Conservation (phyloP, 768 basidiomycete species). For the Hericium erinaceus region DNA sequence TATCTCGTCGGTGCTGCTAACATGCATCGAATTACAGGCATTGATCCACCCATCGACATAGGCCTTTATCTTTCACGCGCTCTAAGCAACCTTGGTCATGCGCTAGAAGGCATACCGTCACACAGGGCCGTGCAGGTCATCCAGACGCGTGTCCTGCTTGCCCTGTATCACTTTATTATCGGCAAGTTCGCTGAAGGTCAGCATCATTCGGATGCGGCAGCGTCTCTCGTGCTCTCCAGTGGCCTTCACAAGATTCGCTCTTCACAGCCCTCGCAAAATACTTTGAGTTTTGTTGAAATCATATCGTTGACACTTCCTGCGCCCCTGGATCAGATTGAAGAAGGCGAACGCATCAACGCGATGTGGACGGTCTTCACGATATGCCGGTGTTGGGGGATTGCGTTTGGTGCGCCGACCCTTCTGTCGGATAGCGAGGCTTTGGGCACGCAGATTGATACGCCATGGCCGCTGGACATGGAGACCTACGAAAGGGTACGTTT, state of each 20-base stretch:
- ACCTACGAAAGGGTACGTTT: too few species aligned
- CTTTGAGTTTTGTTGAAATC: constrained; percentile 9
- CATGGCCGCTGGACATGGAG: too few species aligned
- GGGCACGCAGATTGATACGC: too few species aligned
- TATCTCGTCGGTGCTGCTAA: constrained; percentile 27
- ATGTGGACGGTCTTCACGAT: too few species aligned
- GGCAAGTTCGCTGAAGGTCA: constrained; percentile 22
- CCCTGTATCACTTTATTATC: constrained; percentile 19
- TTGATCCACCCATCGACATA: constrained; percentile 19
- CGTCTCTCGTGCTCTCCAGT: constrained; percentile 21
- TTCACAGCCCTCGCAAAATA: constrained; percentile 6
- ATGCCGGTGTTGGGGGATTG: too few species aligned
- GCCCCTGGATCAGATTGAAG: too few species aligned
- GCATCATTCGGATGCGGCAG: constrained; percentile 22
- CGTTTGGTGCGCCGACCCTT: too few species aligned
- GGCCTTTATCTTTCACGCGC: constrained; percentile 37
- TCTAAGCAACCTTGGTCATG: constrained; percentile 37
- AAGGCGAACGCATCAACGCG: too few species aligned
- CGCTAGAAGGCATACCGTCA: constrained; percentile 21
- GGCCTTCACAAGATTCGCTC: constrained; percentile 19
- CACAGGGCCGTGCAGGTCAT: constrained; percentile 27
- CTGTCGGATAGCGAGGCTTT: too few species aligned
- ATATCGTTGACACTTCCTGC: too few species aligned
- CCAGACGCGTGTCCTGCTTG: constrained; percentile 25
- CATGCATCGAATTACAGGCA: constrained; percentile 6